Evolutionary conservation across 2,329 filamentous ascomycete species (phyloP).

Genomic region (Pseudomassariella vexata): DNA sequence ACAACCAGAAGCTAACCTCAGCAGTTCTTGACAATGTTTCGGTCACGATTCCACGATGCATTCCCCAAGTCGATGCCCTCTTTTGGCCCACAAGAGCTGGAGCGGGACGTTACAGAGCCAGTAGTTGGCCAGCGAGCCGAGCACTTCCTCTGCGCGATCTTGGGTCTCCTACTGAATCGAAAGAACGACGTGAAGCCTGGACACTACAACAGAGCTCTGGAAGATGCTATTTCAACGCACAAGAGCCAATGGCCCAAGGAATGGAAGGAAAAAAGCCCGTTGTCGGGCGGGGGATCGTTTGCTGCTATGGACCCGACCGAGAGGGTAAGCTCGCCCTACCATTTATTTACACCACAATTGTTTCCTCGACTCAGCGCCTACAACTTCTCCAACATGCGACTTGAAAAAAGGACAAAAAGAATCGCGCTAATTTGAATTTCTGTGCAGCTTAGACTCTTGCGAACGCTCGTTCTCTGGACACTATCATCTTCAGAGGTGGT

Average conservation of each 20-base stretch:
- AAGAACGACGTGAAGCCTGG: conserved; percentile 97
- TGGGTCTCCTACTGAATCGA: conserved; percentile 85
- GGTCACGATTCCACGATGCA: conserved; percentile 83
- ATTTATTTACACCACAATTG: background rate
- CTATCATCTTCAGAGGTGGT: conserved; percentile 82
- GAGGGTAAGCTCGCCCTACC: conserved; percentile 55
- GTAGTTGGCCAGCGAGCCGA: conserved; percentile 81
- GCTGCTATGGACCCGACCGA: conserved; percentile 74
- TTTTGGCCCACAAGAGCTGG: conserved; percentile 92
- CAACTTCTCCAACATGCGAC: no score
- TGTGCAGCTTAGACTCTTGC: conserved; percentile 70
- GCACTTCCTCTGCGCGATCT: conserved; percentile 79
- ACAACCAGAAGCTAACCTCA: conserved; percentile 25
- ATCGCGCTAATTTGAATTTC: no score
- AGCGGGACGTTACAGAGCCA: conserved; percentile 73
- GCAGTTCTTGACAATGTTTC: conserved; percentile 97
- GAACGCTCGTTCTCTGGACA: conserved; percentile 81
- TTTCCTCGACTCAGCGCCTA: background rate
- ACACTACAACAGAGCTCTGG: conserved; percentile 87
- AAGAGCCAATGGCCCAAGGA: conserved; percentile 80
- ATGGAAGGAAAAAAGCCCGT: conserved; percentile 79
- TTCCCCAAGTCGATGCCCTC: conserved; percentile 84
- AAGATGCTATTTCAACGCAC: conserved; percentile 84
- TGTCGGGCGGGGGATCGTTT: conserved; percentile 77
- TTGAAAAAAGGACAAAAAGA: no score